Base-by-base conservation (phyloP, 1,284 basidiomycete species). In the Sporisorium exsertum region DNA sequence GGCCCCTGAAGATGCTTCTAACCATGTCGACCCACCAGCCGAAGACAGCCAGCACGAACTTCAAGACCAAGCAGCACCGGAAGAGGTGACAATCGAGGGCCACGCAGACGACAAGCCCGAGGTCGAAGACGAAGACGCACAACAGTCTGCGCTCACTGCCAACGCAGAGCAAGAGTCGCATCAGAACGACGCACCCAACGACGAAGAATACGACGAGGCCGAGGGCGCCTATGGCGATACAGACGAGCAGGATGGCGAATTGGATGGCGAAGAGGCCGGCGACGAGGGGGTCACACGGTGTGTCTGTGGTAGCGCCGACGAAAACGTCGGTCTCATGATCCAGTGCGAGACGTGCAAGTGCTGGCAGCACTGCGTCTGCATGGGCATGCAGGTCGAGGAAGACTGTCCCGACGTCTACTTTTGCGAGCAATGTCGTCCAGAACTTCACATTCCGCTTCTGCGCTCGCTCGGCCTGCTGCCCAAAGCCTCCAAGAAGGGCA, bases 351-450 rank as follows among this genome's bases (percentile, higher is more conserved):
- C 89, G 59, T 99, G 96, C 88, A 93, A 94, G 83, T 94, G 94
- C 71, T 99, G 96, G 96, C 96, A 99, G 87, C 96, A 99, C 86
- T 95, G 95, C 20, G 89, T 92, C 33, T 99, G 96, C 87, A 95
- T 99, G 91, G 96, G 96, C 54, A 94, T 94, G 86, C 90, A 92
- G 84, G 91, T 90, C 46, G 93, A 95, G 85, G 92, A 92, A 70
- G 91, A 87, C 61, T 87, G 86, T 58, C 87, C 87, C 2, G 87
- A 87, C 55, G 85, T 85, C 68, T 89, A 99, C 87, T 96, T 92
- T 81, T 99, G 97, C 87, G 97, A 99, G 87, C 88, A 91, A 81
- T 99, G 96, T 87, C 90, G 90, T 75, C 96, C 97, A 12, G 94
- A 95, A 72, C 88, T 93, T 52, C 95, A 97, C 61, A 81, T 83